Base-by-base conservation (phyloP, 208 protist genomes). In the Leishmania tarentolae region DNA sequence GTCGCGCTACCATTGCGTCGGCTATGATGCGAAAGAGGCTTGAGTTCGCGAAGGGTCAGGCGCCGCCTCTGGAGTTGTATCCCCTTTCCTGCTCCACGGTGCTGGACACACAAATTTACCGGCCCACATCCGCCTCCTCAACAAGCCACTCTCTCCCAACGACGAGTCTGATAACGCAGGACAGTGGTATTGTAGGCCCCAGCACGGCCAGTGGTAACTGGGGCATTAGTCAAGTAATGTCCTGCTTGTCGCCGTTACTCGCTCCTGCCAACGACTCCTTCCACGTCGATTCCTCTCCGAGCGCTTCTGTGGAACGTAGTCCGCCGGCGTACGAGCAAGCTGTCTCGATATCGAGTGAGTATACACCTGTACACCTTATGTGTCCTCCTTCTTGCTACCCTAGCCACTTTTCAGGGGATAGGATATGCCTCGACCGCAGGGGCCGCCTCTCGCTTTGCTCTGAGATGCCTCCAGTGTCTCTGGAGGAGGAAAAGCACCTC, bases 1-100 rank as follows among this genome's bases (percentile, higher is more conserved):
- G 88, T 13, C 86, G 88, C 5, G 83, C 86, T 3, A 65, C 72
- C 28, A 79, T 90, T 47, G 86, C 84, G 37, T n/a, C 81, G 40
- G 75, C 72, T 19, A 70, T 71, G 52, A 75, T 86, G 53, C 69
- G 52, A 65, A 65, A 68, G 53, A 75, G 82, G 40, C 66, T 88
- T 31, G 24, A 11, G 7, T 0, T 65, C 56, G 46, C 56, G 8
- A 37, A 42, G 56, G 50, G 21, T 2, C 31, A 21, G 35, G 72
- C 6, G 50, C 42, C 42, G 50, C 35, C 52, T 21, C 31, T 50
- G 31, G 3, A 46, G 46, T 28, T 21, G 31, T 28, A 19, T 44
- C 19, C 50, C 0, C 8, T 31, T 2, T 13, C 72, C 50, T 31
- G n/a, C 31, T 7, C 50, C 19, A 59, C 24, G 3, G 72, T 24